phyloP scores from a whole-genome alignment of 1,284 basidiomycete genomes.

The Rhodotorula glutinis region DNA sequence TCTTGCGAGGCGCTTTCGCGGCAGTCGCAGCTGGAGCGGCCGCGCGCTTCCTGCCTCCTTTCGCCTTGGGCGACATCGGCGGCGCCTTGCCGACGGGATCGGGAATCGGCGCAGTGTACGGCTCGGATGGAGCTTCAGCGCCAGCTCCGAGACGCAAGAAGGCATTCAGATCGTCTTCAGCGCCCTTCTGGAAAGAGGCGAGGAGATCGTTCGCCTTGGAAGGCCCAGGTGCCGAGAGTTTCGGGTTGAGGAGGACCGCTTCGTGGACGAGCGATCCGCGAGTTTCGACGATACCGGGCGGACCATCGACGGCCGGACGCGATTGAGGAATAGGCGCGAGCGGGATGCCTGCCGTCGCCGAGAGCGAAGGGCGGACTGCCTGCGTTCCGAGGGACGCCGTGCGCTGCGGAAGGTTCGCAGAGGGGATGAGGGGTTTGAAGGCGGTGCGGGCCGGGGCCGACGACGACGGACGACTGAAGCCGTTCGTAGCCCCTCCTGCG shows the following conservation, averaged over 20 bases:
- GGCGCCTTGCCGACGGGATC: background rate
- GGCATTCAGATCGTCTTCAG: slow-evolving; percentile 8
- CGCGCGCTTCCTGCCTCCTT: background rate
- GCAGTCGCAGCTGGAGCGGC: background rate
- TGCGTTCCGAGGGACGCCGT: background rate
- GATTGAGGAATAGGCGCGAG: background rate
- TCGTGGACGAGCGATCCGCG: slow-evolving; percentile 22
- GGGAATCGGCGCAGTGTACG: too few species aligned
- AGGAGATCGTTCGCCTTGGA: slow-evolving; percentile 15
- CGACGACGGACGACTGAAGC: background rate
- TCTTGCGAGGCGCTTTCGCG: background rate
- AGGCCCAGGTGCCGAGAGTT: background rate
- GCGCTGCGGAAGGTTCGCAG: background rate
- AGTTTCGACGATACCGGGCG: slow-evolving; percentile 23
- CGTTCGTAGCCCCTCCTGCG: background rate
- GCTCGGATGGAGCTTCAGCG: background rate
- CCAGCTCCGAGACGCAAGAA: slow-evolving; percentile 4
- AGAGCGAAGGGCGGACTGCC: background rate
- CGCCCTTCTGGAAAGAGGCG: slow-evolving; percentile 20
- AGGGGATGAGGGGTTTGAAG: background rate
- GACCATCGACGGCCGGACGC: background rate
- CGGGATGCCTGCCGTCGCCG: background rate
- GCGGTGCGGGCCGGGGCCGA: background rate
- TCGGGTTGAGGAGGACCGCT: slow-evolving; percentile 32
- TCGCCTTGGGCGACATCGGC: slow-evolving; percentile 5